Evolutionary conservation across 176 grass and related monocot genomes (phyloP).

Genomic region (Lolium multiflorum): DNA sequence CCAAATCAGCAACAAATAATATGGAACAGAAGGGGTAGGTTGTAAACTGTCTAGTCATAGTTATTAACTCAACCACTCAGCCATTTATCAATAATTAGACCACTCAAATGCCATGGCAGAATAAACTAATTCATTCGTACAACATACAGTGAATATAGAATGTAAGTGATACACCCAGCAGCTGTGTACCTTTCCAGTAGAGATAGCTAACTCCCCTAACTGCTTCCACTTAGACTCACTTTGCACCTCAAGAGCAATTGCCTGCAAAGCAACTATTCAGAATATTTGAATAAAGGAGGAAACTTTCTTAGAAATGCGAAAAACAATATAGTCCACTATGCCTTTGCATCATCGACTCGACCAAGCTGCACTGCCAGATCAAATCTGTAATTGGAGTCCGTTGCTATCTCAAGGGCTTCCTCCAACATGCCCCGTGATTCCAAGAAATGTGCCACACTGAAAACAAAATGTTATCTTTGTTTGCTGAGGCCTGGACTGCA

Average conservation of each 20-base stretch:
- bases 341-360: conserved; percentile 93
- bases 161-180: conserved; percentile 20
- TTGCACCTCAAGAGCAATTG: conserved; percentile 90
- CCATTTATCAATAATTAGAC: conserved; percentile 13
- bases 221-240: conserved; percentile 99
- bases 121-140: conserved; percentile 9
- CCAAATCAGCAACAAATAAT: not conserved
- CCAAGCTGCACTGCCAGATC: conserved; percentile 95
- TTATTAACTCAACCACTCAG: not conserved
- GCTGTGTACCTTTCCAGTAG: conserved; percentile 78
- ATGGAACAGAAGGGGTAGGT: not conserved
- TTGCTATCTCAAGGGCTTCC: conserved; percentile 96
- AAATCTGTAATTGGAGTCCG: conserved; percentile 97
- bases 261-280: conserved; percentile 56
- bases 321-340: conserved; percentile 37
- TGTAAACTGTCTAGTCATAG: conserved; percentile 1
- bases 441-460: conserved; percentile 93
- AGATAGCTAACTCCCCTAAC: conserved; percentile 92
- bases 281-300: conserved; percentile 28
- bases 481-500: conserved; percentile 18
- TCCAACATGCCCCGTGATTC: conserved; percentile 97
- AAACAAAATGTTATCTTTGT: conserved; percentile 43
- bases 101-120: conserved; percentile 2
- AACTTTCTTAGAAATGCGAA: conserved; percentile 20
- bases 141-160: conserved; percentile 17